A percentile compares a stretch with the other conserved stretches of the same genome.
These are phyloP conservation scores for Chrysanthemum seticuspe DNA, from an alignment of 129 eudicot genomes.

Conservation along the genomic window DNA sequence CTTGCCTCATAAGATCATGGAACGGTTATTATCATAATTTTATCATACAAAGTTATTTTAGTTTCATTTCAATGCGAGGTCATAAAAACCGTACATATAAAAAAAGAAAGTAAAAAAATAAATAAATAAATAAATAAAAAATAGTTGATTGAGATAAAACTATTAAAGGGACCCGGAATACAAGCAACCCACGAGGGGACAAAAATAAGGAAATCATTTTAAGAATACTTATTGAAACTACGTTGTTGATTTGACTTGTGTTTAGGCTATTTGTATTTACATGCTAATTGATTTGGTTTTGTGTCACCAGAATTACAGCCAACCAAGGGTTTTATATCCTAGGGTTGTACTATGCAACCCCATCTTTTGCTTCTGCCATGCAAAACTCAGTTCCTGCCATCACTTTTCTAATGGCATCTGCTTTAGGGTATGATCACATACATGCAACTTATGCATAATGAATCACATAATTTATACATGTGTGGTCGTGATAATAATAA, in stretches of 20 bases:
- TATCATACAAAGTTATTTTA: too few relatives aligned
- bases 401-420: slow-evolving; percentile 86
- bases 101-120: too few relatives aligned
- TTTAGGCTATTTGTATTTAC: background rate
- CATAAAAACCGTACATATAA: too few relatives aligned
- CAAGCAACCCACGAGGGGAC: too few relatives aligned
- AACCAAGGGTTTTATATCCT: slow-evolving; percentile 86
- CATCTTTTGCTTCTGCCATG: slow-evolving; percentile 90
- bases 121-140: too few relatives aligned
- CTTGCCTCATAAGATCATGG: too few relatives aligned
- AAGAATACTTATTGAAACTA: background rate
- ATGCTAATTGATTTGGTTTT: background rate
- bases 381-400: slow-evolving; percentile 94
- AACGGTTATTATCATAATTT: too few relatives aligned
- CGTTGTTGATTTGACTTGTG: background rate
- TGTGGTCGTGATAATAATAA: background rate
- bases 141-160: too few relatives aligned
- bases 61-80: too few relatives aligned
- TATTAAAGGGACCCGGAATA: too few relatives aligned
- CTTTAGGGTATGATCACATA: slow-evolving; percentile 41
- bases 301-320: slow-evolving; percentile 67
- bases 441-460: background rate
- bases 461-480: background rate
- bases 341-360: slow-evolving; percentile 87
- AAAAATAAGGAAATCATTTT: background rate